phyloP scores from a whole-genome alignment of 2,329 filamentous ascomycete genomes.

The Ampelomyces quisqualis region DNA sequence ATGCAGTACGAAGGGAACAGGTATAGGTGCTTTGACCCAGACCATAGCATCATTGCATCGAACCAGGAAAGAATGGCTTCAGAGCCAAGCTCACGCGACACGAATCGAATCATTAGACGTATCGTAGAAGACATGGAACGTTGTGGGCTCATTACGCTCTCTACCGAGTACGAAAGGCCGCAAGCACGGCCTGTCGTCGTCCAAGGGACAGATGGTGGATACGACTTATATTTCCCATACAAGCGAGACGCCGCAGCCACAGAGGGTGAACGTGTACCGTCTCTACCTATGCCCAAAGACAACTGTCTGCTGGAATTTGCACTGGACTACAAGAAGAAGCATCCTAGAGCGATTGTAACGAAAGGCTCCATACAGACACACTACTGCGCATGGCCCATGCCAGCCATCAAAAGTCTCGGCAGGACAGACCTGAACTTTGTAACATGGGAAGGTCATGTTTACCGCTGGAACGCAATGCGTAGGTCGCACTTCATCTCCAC shows the following conservation, averaged over 20 bases:
- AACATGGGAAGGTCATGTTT: slow-evolving; percentile 33
- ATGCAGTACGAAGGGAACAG: slow-evolving; percentile 32
- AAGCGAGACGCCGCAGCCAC: slow-evolving; percentile 9
- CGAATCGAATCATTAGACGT: slow-evolving; percentile 28
- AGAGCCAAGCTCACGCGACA: slow-evolving; percentile 13
- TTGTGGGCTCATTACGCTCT: slow-evolving; percentile 23
- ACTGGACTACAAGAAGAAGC: slow-evolving; percentile 14
- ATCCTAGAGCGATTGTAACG: slow-evolving; percentile 26
- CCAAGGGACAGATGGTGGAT: slow-evolving; percentile 24
- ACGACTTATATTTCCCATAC: slow-evolving; percentile 34
- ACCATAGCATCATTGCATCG: slow-evolving; percentile 8
- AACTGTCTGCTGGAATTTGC: slow-evolving; percentile 25
- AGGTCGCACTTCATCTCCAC: slow-evolving; percentile 1
- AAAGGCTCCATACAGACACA: slow-evolving; percentile 33
- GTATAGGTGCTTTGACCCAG: slow-evolving; percentile 21
- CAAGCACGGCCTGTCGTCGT: slow-evolving; percentile 27
- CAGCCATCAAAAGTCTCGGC: slow-evolving; percentile 23
- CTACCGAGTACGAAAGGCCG: slow-evolving; percentile 18
- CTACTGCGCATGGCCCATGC: slow-evolving; percentile 39
- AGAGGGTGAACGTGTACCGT: slow-evolving; percentile 12
- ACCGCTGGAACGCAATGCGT: slow-evolving; percentile 37
- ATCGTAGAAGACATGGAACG: slow-evolving; percentile 33
- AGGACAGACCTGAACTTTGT: slow-evolving; percentile 25
- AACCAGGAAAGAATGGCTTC: slow-evolving; percentile 10
- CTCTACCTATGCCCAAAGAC: slow-evolving; percentile 17